Percentiles rank a stretch among this genome's conserved stretches.
Evolutionary conservation across 1,284 basidiomycete species (phyloP).

Genomic region (Fomitopsis pinicola): DNA sequence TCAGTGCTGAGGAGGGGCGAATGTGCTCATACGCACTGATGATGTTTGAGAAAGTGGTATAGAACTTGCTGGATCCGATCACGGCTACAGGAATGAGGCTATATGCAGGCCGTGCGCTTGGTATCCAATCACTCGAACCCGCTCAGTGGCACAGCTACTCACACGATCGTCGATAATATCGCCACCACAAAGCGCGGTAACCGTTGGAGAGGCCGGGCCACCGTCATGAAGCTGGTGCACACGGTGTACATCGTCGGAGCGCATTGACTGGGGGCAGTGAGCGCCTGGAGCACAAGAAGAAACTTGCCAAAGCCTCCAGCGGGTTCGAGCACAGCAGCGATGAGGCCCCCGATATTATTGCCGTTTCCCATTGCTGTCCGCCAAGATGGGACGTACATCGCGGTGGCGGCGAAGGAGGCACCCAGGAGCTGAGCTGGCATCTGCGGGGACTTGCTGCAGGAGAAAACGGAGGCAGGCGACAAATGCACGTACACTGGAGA

Average conservation of each 20-base stretch:
- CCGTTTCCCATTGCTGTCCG: slow-evolving; percentile 46
- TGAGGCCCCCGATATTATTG: slow-evolving; percentile 49
- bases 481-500: slow-evolving; percentile 44
- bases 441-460: slow-evolving; percentile 28
- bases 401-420: slow-evolving; percentile 56
- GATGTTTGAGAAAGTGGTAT: slow-evolving; percentile 51
- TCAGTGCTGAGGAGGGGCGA: not conserved
- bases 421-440: slow-evolving; percentile 59
- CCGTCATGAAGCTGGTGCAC: slow-evolving; percentile 68
- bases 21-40: slow-evolving; percentile 34
- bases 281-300: slow-evolving; percentile 50
- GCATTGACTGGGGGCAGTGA: slow-evolving; percentile 52
- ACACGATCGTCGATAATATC: slow-evolving; percentile 70
- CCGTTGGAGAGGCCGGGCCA: slow-evolving; percentile 46
- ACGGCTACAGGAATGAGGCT: slow-evolving; percentile 50
- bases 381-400: slow-evolving; percentile 59
- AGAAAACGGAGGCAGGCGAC: not conserved
- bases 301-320: slow-evolving; percentile 54
- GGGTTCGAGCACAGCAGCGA: slow-evolving; percentile 38
- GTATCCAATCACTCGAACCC: not conserved
- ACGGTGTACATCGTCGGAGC: slow-evolving; percentile 78
- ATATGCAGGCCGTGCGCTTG: not conserved
- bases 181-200: slow-evolving; percentile 75
- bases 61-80: slow-evolving; percentile 54
- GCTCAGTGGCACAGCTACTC: slow-evolving; percentile 13